Evolutionary conservation across 306 rosid genomes (phyloP).

Genomic region (Sindora glabra): DNA sequence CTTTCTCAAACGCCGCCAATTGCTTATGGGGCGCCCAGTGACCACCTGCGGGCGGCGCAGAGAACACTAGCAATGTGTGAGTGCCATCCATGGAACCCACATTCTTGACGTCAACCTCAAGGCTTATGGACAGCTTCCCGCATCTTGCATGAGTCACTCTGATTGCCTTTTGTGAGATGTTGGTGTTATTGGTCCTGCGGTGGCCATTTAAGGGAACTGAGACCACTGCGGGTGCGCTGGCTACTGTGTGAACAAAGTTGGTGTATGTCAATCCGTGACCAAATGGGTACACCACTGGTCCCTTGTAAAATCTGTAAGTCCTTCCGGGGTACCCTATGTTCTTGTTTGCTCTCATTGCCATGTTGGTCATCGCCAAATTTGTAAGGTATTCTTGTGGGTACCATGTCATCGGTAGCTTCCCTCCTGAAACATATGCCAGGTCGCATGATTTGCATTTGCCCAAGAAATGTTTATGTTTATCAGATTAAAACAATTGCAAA

Average conservation of each 20-base stretch:
- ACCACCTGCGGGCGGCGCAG: conserved; percentile 51
- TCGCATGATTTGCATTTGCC: too few relatives aligned
- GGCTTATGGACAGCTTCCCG: conserved; percentile 36
- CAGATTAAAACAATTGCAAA: too few relatives aligned
- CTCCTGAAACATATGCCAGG: conserved; percentile 51
- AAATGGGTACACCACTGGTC: conserved; percentile 72
- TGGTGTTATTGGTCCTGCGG: conserved; percentile 5
- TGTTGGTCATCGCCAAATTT: conserved; percentile 69
- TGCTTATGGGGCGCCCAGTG: conserved; percentile 62
- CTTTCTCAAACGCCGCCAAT: conserved; percentile 62
- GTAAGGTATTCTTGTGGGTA: conserved; percentile 63
- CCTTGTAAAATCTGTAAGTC: conserved; percentile 72
- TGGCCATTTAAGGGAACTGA: conserved; percentile 50
- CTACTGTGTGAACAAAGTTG: conserved; percentile 45
- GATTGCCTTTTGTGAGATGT: conserved; percentile 47
- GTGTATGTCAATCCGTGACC: conserved; percentile 69
- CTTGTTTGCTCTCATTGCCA: conserved; percentile 75
- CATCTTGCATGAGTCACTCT: conserved; percentile 76
- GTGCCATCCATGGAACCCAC: conserved; percentile 65
- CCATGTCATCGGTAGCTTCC: conserved; percentile 88
- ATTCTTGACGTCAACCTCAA: conserved; percentile 56
- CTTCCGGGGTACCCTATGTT: conserved; percentile 73
- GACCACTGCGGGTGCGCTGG: conserved; percentile 43
- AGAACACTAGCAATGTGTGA: conserved; percentile 62
- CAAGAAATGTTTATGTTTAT: too few relatives aligned